Conservation (phyloP, 1,284 basidiomycete genomes). For the Mycena sp. region DNA sequence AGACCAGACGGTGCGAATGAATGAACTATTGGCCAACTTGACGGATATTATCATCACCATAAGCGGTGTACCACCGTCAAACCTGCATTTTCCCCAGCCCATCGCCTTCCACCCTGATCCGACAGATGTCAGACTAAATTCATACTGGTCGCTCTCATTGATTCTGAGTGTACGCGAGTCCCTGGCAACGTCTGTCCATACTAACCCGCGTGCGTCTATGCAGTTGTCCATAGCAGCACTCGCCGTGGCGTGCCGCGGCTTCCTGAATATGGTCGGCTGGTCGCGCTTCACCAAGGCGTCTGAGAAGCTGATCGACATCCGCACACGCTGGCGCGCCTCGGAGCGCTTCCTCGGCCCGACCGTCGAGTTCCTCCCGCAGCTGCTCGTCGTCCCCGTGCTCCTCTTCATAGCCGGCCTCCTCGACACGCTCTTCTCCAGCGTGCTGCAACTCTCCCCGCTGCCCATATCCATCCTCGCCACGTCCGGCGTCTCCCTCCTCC, state of each 20-base stretch:
- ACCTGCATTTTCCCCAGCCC: neutral
- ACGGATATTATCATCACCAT: conserved; percentile 7
- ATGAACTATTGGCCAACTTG: conserved; percentile 10
- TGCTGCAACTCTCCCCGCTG: neutral
- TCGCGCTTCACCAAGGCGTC: conserved; percentile 1
- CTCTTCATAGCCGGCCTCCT: conserved; percentile 9
- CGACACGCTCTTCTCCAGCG: conserved; percentile 8
- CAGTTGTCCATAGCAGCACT: conserved; percentile 17
- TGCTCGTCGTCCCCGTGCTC: conserved; percentile 8
- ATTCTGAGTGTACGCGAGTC: conserved; percentile 3
- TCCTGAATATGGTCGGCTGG: conserved; percentile 6
- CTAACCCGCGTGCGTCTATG: too few species aligned
- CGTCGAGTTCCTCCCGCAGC: conserved; percentile 4
- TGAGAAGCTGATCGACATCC: conserved; percentile 4
- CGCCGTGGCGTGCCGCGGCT: conserved; percentile 11
- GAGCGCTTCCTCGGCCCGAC: conserved; percentile 8
- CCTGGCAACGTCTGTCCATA: neutral
- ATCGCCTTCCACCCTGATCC: conserved; percentile 1
- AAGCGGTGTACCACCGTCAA: neutral
- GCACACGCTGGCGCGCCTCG: conserved; percentile 9
- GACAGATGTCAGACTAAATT: conserved; percentile 4
- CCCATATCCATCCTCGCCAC: neutral
- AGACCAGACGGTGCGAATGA: neutral
- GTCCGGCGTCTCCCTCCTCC: neutral
- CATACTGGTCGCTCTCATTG: conserved; percentile 11